Percentiles rank a stretch among this genome's conserved stretches.
These are phyloP conservation scores for Solanum ossicruentum DNA, from an alignment of 257 asterid genomes.

Conservation along the genomic window DNA sequence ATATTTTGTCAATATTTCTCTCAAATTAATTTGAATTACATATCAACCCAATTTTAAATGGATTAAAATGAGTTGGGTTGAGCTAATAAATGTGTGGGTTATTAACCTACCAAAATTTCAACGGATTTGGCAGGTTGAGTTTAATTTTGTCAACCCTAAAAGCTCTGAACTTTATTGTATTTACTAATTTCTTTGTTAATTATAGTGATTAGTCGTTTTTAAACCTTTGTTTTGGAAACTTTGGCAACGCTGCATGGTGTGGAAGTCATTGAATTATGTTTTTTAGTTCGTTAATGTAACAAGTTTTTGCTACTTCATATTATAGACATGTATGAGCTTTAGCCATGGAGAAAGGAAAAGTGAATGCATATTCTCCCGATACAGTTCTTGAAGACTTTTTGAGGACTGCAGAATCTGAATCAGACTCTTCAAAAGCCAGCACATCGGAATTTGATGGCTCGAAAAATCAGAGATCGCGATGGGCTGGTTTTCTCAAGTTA, in stretches of 20 bases:
- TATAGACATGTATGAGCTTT: slow-evolving; percentile 8
- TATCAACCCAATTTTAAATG: too few species aligned
- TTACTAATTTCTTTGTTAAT: background rate
- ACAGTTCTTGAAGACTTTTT: slow-evolving; percentile 80
- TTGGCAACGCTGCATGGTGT: background rate
- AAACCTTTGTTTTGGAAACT: background rate
- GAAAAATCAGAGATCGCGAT: slow-evolving; percentile 25
- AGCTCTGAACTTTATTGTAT: background rate
- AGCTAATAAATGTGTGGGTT: too few species aligned
- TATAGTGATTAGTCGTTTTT: background rate
- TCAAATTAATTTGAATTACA: too few species aligned
- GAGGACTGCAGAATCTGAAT: slow-evolving; percentile 56
- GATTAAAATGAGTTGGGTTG: too few species aligned
- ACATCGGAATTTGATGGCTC: slow-evolving; percentile 44
- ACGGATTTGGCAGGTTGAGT: too few species aligned
- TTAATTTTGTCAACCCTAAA: background rate
- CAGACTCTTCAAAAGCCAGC: slow-evolving; percentile 67
- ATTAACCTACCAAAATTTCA: too few species aligned
- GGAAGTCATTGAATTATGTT: background rate
- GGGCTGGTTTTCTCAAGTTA: slow-evolving; percentile 36
- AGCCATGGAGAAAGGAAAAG: slow-evolving; percentile 53
- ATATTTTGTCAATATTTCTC: too few species aligned
- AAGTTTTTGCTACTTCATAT: background rate
- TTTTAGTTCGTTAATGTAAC: background rate
- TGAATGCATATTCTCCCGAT: slow-evolving; percentile 57